Conservation (phyloP, 148 eudicot genomes). For the Fagopyrum tataricum region DNA sequence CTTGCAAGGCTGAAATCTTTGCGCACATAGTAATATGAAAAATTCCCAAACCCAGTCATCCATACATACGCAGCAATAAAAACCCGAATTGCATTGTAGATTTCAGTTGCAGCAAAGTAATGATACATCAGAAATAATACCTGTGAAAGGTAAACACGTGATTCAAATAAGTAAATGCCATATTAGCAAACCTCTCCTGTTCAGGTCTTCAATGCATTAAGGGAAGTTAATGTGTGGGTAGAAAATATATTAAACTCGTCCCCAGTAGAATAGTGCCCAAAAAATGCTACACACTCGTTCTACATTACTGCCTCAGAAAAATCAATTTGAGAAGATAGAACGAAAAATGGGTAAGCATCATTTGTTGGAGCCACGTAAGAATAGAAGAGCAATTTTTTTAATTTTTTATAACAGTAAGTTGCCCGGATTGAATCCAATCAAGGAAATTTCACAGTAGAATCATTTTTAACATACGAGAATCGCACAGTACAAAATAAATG, state of each 20-base stretch:
- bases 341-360: neutral
- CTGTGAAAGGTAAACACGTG: slow-evolving; percentile 24
- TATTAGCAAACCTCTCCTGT: neutral
- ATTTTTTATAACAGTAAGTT: neutral
- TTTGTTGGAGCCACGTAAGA: neutral
- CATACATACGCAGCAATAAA: slow-evolving; percentile 95
- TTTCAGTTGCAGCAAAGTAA: slow-evolving; percentile 88
- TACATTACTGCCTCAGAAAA: neutral
- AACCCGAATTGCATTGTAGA: slow-evolving; percentile 85
- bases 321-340: neutral
- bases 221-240: neutral
- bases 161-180: neutral
- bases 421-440: neutral
- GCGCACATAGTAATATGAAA: slow-evolving; percentile 86
- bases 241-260: neutral
- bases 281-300: neutral
- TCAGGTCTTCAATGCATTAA: neutral
- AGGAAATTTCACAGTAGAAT: neutral
- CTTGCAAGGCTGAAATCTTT: slow-evolving; percentile 92
- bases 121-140: slow-evolving; percentile 90
- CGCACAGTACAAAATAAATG: neutral
- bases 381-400: neutral
- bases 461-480: neutral
- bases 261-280: neutral
- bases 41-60: slow-evolving; percentile 99